A percentile compares a stretch with the other conserved stretches of the same genome.
These are phyloP conservation scores for Talaromyces atroroseus DNA, from an alignment of 2,329 filamentous ascomycete genomes.

Conservation along the genomic window DNA sequence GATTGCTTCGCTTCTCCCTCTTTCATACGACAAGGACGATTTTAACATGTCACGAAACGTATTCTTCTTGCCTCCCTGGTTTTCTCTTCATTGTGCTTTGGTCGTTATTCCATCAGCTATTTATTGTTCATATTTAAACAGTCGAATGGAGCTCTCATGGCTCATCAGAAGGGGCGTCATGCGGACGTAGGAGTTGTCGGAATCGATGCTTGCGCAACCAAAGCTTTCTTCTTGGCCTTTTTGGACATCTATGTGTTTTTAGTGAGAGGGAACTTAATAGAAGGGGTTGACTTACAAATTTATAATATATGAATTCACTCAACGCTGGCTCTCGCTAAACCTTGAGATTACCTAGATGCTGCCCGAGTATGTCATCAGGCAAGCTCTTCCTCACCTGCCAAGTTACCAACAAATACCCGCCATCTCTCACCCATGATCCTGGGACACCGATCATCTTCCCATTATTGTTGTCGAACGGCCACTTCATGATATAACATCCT, in stretches of 20 bases:
- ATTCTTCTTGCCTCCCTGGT: not conserved
- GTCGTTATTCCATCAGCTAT: not conserved
- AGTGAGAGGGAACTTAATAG: not conserved
- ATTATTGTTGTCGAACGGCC: not conserved
- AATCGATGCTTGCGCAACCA: not conserved
- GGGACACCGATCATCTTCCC: not conserved
- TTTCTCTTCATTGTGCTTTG: not conserved
- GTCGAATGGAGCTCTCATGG: not conserved
- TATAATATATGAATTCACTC: not conserved
- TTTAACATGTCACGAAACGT: not conserved
- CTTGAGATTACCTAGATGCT: not conserved
- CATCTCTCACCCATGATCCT: not conserved
- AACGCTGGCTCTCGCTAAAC: not conserved
- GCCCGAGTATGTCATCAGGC: not conserved
- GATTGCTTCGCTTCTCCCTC: slow-evolving; percentile 9
- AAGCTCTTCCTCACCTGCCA: not conserved
- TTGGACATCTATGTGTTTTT: not conserved
- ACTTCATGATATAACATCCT: not conserved
- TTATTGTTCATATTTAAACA: slow-evolving; percentile 4
- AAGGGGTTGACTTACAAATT: not conserved
- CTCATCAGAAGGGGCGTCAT: slow-evolving; percentile 5
- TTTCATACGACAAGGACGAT: slow-evolving; percentile 1
- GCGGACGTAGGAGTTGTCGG: not conserved
- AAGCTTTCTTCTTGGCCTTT: not conserved
- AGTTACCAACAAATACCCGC: too few relatives aligned